Evolutionary conservation across 805 yeast species (phyloP).

Genomic region (Alloascoidea hylecoeti): DNA sequence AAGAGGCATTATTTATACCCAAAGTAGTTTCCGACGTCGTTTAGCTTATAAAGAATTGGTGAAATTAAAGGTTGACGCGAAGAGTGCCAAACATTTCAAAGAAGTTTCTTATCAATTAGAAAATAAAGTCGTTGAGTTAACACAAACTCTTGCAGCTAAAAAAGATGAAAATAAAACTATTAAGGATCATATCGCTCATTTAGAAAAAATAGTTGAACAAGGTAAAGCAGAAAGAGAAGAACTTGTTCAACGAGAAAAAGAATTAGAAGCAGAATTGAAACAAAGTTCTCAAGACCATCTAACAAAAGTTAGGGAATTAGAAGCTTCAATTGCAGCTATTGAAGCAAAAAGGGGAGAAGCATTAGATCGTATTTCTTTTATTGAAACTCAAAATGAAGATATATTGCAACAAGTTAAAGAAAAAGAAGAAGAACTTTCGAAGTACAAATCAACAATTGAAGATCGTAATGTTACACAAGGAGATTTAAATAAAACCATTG

Average conservation of each 20-base stretch:
- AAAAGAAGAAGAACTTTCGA: constrained; percentile 14
- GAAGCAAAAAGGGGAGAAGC: not conserved
- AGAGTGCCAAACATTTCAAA: constrained; percentile 77
- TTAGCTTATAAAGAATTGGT: constrained; percentile 54
- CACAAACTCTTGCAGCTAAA: constrained; percentile 68
- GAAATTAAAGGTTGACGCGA: constrained; percentile 70
- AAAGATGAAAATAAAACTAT: constrained; percentile 64
- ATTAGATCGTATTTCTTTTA: not conserved
- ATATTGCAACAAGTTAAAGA: constrained; percentile 12
- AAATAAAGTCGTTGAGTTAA: constrained; percentile 93
- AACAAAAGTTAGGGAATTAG: not conserved
- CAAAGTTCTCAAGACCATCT: not conserved
- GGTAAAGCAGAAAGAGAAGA: not conserved
- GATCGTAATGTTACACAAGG: constrained; percentile 9
- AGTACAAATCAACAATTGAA: constrained; percentile 6
- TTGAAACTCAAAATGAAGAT: constrained; percentile 6
- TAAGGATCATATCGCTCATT: not conserved
- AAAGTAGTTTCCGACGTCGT: constrained; percentile 64
- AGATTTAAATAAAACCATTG: constrained; percentile 13
- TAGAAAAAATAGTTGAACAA: not conserved
- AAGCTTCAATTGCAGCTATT: not conserved
- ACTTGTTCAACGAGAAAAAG: not conserved
- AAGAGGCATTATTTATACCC: constrained; percentile 55
- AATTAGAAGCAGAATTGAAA: not conserved
- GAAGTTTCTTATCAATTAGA: constrained; percentile 90